Evolutionary conservation across 1,139 yeast genomes (phyloP), one percentile per base, ranked within the genome.

Genomic region (Zhuliangozyma blackwelliae): DNA sequence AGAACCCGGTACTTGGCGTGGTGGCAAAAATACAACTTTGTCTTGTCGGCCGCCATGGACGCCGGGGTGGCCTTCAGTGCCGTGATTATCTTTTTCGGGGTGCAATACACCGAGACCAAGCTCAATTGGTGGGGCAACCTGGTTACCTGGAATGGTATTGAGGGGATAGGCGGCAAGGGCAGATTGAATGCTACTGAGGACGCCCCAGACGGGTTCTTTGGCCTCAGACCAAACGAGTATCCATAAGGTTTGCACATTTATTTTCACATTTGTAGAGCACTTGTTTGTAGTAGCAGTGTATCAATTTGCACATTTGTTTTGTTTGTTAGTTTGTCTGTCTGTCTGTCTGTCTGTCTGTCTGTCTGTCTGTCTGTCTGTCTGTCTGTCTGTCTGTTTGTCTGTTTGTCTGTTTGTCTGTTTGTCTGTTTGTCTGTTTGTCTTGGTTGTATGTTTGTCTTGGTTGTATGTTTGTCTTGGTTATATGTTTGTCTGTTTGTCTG

Each of bases 71-170:
- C 81, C 0, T 68, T 74, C 40, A 51, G 70, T 38, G 70, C 73
- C 2, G 57, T 75, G 31, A 62, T 79, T 35, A 72, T 78, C 33
- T 79, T 77, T 60, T 77, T 78, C 48, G 68, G 78, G 5, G 77
- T 75, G 11, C 73, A 71, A 47, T 73, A 65, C 45, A 65, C 68
- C 33, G 61, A 53, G 13, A 61, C 56, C 37, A 33, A 47, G 12
- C 40, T 77, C 25, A 47, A 46, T 41, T 79, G 85, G 84, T 78
- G 84, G 84, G 84, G 84, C 2, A 79, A 78, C 51, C 56, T 47
- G 25, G 76, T 77, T 19, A 39, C 61, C 4, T 58, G 50, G 37
- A 46, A 39, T 1, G 80, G 79, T 23, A 48, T 63, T 12, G 83
- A 77, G 39, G 61, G 38, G 20, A 13, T 23, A 9, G 44, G 39